These are phyloP conservation scores for Phoenix dactylifera DNA, from an alignment of 176 grass and related monocot species.

Conservation along the genomic window DNA sequence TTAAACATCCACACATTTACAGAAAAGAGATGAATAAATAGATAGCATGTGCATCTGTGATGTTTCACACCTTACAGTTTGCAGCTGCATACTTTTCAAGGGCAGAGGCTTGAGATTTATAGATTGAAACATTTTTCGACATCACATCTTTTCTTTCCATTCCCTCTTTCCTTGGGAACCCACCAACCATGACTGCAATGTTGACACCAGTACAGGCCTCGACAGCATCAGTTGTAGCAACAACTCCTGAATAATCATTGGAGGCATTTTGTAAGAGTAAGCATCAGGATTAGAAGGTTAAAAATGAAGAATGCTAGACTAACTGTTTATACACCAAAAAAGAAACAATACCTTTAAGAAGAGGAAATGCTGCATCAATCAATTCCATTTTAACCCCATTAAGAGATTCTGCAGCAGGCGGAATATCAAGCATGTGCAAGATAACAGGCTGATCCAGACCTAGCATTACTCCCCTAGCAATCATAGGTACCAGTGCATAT, in stretches of 20 bases:
- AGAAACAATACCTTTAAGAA: conserved; percentile 64
- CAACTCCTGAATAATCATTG: conserved; percentile 56
- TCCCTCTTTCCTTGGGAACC: conserved; percentile 94
- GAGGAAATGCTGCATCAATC: conserved; percentile 90
- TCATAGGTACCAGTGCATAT: conserved; percentile 95
- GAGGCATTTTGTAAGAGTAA: too few relatives aligned
- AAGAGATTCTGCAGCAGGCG: conserved; percentile 65
- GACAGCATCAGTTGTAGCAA: conserved; percentile 82
- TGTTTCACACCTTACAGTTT: conserved; percentile 66
- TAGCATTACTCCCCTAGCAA: conserved; percentile 90
- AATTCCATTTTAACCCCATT: conserved; percentile 98
- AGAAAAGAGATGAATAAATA: not conserved
- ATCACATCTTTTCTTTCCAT: conserved; percentile 99
- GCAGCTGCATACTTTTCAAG: conserved; percentile 79
- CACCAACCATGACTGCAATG: conserved; percentile 95
- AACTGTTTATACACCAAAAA: conserved; percentile 5
- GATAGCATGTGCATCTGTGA: not conserved
- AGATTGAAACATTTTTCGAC: conserved; percentile 98
- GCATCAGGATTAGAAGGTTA: not conserved
- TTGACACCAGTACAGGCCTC: conserved; percentile 97
- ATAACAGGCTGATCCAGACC: conserved; percentile 93
- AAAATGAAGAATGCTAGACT: conserved; percentile 6
- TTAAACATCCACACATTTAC: too few relatives aligned
- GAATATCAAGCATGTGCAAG: conserved; percentile 97
- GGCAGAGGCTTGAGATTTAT: conserved; percentile 91